Base-by-base conservation (phyloP, 345 rosid genomes). In the Camelina laxa region DNA sequence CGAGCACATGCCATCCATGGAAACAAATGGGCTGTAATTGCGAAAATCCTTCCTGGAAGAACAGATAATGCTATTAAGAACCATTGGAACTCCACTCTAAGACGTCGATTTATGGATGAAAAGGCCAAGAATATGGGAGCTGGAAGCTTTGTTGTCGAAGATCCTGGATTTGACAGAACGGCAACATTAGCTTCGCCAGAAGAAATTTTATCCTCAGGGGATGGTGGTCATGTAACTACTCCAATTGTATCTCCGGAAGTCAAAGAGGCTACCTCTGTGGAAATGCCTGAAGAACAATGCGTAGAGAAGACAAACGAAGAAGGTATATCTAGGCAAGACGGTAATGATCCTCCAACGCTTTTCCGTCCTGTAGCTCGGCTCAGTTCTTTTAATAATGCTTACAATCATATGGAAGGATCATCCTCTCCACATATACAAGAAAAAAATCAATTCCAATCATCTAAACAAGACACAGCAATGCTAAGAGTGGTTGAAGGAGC, bases 21-120 rank as follows among this genome's bases (percentile, higher is more conserved):
- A 67, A 92, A 92, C 86, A 92, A 86, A 80, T 90, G 98, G 95
- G 94, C 93, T 33, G 84, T 70, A 3, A 93, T 93, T 53, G 93
- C 98, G 12, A 86, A 84, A 77, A 86, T 89, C 51, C 85, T 93
- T 48, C 91, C 87, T 0, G 97, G 98, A 53, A 84, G 98, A 78
- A 93, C 98, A 61, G 98, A 93, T 77, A 90, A 93, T 51, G 87
- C 97, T 72, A 90, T 90, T 50, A 90, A 93, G 79, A 89, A 90
- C 69, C 97, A 90, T 45, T 93, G 98, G 98, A 93, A 93, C 80
- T 89, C 93, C 62, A 82, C 93, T 64, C 81, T 90, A 51, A 80
- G 89, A 75, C 87, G 97, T 19, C 84, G 86, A 68, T 67, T 53
- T 67, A 65, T 53, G n/a, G 88, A 80, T 75, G 80, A 80, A 60